Conservation (phyloP, 108 stramenopile genomes). For the Mayamaea pseudoterrestris region DNA sequence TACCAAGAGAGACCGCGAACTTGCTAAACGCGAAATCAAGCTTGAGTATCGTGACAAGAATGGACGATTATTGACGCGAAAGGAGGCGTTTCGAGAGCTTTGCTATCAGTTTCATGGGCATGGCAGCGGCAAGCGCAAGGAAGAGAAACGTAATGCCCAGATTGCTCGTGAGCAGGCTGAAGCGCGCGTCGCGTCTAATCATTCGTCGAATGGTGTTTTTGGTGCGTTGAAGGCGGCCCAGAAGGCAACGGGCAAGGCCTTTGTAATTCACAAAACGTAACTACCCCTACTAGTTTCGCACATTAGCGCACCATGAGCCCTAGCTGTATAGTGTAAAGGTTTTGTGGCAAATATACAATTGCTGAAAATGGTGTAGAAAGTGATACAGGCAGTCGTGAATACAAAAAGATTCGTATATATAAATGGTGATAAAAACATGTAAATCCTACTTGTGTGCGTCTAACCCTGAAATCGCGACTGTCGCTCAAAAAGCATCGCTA, state of each 20-base stretch:
- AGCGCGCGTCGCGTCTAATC: conserved; percentile 28
- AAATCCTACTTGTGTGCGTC: too few relatives aligned
- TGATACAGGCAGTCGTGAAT: too few relatives aligned
- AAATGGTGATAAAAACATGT: too few relatives aligned
- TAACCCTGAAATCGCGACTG: too few relatives aligned
- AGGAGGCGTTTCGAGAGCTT: conserved; percentile 93
- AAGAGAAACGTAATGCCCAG: conserved; percentile 73
- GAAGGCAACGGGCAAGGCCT: conserved; percentile 86
- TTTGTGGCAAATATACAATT: too few relatives aligned
- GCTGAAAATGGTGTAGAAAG: too few relatives aligned
- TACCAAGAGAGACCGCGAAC: conserved; percentile 63
- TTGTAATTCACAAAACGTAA: conserved; percentile 82
- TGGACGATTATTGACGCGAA: conserved; percentile 85
- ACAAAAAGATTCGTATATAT: too few relatives aligned
- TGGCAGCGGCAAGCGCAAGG: conserved; percentile 88
- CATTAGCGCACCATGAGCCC: too few relatives aligned
- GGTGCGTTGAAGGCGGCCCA: conserved; percentile 83
- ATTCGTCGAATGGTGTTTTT: conserved; percentile 51
- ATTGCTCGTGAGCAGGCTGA: conserved; percentile 73
- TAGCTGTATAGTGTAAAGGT: too few relatives aligned
- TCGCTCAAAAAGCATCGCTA: conserved; percentile 53
- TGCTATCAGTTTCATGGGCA: conserved; percentile 97
- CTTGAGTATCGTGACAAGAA: conserved; percentile 94
- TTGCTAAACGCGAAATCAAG: conserved; percentile 79
- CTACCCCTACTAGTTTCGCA: too few relatives aligned